These are phyloP conservation scores for Candida nonsorbophila DNA, from an alignment of 805 yeast species.

Conservation along the genomic window DNA sequence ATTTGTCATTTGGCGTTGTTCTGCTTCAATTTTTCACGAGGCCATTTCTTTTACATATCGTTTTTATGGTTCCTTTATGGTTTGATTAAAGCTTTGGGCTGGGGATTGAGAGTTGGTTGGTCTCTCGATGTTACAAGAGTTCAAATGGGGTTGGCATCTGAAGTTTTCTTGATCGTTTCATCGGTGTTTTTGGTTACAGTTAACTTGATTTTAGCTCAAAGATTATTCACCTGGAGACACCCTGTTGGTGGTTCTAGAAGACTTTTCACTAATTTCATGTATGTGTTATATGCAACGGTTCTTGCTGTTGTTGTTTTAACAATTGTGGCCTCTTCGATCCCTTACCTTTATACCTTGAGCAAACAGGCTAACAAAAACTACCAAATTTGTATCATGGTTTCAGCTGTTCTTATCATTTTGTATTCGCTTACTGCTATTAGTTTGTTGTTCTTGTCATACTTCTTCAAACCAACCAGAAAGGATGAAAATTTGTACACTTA, in stretches of 20 bases:
- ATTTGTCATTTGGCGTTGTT: conserved; percentile 46
- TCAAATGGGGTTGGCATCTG: conserved; percentile 50
- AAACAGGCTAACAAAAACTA: conserved; percentile 16
- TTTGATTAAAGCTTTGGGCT: conserved; percentile 52
- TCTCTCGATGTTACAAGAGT: conserved; percentile 41
- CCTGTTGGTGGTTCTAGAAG: conserved; percentile 59
- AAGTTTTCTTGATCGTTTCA: conserved; percentile 52
- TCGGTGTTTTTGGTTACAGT: conserved; percentile 51
- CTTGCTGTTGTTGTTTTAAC: conserved; percentile 56
- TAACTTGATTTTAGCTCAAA: conserved; percentile 61
- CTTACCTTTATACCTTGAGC: conserved; percentile 53
- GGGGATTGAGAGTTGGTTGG: conserved; percentile 54
- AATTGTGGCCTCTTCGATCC: conserved; percentile 55
- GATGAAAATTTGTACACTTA: conserved; percentile 51
- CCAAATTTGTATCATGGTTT: conserved; percentile 22
- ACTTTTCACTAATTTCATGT: conserved; percentile 47
- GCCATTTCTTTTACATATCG: conserved; percentile 55
- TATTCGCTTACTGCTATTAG: conserved; percentile 51
- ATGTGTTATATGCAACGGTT: conserved; percentile 47
- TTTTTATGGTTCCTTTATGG: conserved; percentile 49
- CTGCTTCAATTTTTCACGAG: conserved; percentile 43
- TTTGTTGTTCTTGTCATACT: conserved; percentile 46
- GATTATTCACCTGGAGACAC: conserved; percentile 72
- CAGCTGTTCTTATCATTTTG: conserved; percentile 23
- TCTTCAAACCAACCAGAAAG: conserved; percentile 49